These are phyloP conservation scores for Ceratocystis cacaofunesta DNA, from an alignment of 2,329 filamentous ascomycete genomes.

Conservation along the genomic window DNA sequence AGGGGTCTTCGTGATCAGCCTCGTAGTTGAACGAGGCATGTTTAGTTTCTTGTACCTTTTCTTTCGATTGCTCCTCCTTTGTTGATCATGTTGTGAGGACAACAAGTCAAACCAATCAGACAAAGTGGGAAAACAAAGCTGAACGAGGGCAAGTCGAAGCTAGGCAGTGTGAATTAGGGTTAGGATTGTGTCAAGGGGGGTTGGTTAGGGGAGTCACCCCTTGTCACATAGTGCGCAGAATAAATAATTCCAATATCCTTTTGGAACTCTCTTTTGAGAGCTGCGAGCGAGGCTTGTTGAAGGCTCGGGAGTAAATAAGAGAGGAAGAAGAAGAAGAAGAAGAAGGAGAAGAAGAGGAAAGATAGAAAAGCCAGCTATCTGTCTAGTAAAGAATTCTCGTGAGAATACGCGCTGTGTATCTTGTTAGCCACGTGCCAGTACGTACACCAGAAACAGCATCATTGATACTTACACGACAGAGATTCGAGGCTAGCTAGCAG, in stretches of 20 bases:
- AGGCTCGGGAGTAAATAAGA: background rate
- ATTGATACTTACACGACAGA: slow-evolving; percentile 51
- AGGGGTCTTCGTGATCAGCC: background rate
- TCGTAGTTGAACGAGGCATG: background rate
- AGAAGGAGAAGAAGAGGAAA: background rate
- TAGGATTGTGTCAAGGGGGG: too few species aligned
- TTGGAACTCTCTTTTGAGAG: background rate
- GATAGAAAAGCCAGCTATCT: background rate
- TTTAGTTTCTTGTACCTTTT: background rate
- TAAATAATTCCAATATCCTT: background rate
- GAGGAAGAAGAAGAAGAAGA: background rate
- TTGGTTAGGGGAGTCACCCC: too few species aligned
- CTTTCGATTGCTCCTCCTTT: background rate
- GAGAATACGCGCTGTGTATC: slow-evolving; percentile 29
- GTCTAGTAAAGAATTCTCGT: slow-evolving; percentile 33
- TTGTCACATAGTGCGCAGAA: too few species aligned
- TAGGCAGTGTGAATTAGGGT: too few species aligned
- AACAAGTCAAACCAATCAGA: too few species aligned
- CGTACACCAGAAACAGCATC: background rate
- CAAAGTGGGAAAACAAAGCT: too few species aligned
- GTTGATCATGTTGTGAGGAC: background rate
- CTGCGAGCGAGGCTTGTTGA: background rate
- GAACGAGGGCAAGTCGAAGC: too few species aligned
- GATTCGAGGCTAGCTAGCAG: slow-evolving; percentile 71
- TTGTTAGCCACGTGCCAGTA: background rate